Conservation (phyloP, 2,329 filamentous ascomycete species). For the Arthrobotrys entomopaga region DNA sequence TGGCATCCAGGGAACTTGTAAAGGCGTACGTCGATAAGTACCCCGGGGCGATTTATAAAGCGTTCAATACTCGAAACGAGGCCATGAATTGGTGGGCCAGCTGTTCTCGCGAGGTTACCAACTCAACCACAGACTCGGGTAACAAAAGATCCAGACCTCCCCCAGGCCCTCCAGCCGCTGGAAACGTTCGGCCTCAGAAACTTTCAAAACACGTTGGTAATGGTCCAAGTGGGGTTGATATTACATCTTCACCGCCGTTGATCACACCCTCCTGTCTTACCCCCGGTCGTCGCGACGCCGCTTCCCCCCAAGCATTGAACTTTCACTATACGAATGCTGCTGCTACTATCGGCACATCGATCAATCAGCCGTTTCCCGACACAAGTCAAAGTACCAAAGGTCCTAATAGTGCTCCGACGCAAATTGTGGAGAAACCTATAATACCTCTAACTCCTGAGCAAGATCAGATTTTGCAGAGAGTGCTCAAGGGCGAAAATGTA, state of each 20-base stretch:
- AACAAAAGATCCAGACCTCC: conserved; percentile 21
- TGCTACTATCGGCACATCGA: neutral
- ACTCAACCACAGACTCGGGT: neutral
- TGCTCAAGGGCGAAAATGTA: conserved; percentile 68
- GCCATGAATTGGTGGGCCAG: conserved; percentile 54
- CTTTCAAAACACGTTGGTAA: neutral
- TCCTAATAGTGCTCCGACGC: neutral
- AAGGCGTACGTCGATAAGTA: conserved; percentile 53
- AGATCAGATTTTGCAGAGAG: conserved; percentile 66
- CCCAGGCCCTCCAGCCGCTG: neutral
- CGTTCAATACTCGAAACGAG: conserved; percentile 41
- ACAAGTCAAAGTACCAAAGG: neutral
- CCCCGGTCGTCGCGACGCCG: neutral
- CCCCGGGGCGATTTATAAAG: conserved; percentile 52
- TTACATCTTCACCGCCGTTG: conserved; percentile 2
- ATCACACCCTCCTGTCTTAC: neutral
- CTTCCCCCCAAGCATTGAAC: neutral
- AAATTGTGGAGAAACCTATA: conserved; percentile 12
- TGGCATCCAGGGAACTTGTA: conserved; percentile 26
- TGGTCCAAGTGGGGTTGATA: neutral
- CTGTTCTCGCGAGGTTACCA: conserved; percentile 12
- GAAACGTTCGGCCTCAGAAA: conserved; percentile 26
- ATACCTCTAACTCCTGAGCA: conserved; percentile 65
- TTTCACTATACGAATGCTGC: neutral
- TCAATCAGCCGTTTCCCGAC: neutral